Evolutionary conservation across 2,329 filamentous ascomycete species (phyloP).

Genomic region (Aspergillus unguis): DNA sequence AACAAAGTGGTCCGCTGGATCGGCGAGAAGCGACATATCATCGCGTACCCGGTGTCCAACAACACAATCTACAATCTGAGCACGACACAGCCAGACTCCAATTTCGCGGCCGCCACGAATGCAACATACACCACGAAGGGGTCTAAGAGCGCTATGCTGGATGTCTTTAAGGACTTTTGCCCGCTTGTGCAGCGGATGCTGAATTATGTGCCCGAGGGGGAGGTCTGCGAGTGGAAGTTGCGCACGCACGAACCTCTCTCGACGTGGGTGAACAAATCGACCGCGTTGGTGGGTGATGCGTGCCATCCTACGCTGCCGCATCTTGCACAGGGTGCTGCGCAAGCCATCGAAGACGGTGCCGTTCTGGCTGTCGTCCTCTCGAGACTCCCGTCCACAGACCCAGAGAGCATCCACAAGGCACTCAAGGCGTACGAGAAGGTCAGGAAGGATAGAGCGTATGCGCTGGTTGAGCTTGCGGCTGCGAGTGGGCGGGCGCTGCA

Average conservation of each 20-base stretch:
- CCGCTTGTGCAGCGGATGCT: constrained; percentile 60
- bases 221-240: constrained; percentile 65
- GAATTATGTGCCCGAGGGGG: constrained; percentile 60
- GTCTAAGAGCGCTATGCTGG: constrained; percentile 59
- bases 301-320: constrained; percentile 64
- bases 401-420: constrained; percentile 50
- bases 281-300: constrained; percentile 57
- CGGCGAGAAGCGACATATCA: constrained; percentile 64
- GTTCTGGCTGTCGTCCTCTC: constrained; percentile 53
- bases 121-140: constrained; percentile 63
- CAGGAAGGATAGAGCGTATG: constrained; percentile 56
- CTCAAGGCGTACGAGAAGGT: constrained; percentile 56
- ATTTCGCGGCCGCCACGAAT: constrained; percentile 57
- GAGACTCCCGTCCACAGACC: constrained; percentile 46
- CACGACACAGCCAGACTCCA: constrained; percentile 58
- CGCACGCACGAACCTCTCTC: constrained; percentile 60
- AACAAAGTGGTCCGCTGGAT: constrained; percentile 62
- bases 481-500: constrained; percentile 54
- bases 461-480: constrained; percentile 56
- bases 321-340: constrained; percentile 62
- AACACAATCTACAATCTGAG: constrained; percentile 66
- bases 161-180: constrained; percentile 59
- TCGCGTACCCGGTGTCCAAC: constrained; percentile 62
- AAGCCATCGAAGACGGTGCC: constrained; percentile 62
- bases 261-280: constrained; percentile 56